Percentiles rank a stretch among this genome's conserved stretches.
Conservation (phyloP, 2,329 filamentous ascomycete species). For the Neofusicoccum kwambonambiense region DNA sequence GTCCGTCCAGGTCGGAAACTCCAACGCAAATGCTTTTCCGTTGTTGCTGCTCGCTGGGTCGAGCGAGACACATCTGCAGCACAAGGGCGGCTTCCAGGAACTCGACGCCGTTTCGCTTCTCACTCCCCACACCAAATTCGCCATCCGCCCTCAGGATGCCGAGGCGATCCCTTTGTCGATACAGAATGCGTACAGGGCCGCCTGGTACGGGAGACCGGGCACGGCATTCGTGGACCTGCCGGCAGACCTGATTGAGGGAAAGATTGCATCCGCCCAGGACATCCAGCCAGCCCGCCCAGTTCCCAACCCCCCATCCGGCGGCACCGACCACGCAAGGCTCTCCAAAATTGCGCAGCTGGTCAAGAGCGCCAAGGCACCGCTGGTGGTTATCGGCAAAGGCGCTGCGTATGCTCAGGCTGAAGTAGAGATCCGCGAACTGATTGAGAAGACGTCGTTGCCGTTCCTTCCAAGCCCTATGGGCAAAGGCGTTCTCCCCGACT, state of each 20-base stretch:
- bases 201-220: slow-evolving; percentile 56
- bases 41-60: slow-evolving; percentile 56
- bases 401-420: slow-evolving; percentile 56
- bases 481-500: slow-evolving; percentile 57
- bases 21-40: slow-evolving; percentile 56
- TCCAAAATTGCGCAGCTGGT: slow-evolving; percentile 45
- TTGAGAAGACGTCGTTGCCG: slow-evolving; percentile 50
- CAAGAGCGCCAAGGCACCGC: slow-evolving; percentile 48
- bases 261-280: slow-evolving; percentile 25
- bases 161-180: slow-evolving; percentile 50
- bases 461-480: slow-evolving; percentile 61
- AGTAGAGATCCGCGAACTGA: slow-evolving; percentile 42
- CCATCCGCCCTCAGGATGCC: slow-evolving; percentile 44
- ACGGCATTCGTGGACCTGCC: slow-evolving; percentile 56
- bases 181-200: slow-evolving; percentile 51
- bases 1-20: slow-evolving; percentile 42
- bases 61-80: slow-evolving; percentile 51
- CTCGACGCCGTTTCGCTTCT: slow-evolving; percentile 55
- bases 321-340: slow-evolving; percentile 46
- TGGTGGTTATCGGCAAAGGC: slow-evolving; percentile 57
- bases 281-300: slow-evolving; percentile 23
- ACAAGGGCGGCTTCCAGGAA: slow-evolving; percentile 58
- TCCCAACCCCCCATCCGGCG: slow-evolving; percentile 43
- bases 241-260: slow-evolving; percentile 54
- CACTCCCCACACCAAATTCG: slow-evolving; percentile 53